Evolutionary conservation across 805 yeast species (phyloP), one percentile per base, ranked within the genome.

Genomic region (Sugiyamaella lignohabitans): DNA sequence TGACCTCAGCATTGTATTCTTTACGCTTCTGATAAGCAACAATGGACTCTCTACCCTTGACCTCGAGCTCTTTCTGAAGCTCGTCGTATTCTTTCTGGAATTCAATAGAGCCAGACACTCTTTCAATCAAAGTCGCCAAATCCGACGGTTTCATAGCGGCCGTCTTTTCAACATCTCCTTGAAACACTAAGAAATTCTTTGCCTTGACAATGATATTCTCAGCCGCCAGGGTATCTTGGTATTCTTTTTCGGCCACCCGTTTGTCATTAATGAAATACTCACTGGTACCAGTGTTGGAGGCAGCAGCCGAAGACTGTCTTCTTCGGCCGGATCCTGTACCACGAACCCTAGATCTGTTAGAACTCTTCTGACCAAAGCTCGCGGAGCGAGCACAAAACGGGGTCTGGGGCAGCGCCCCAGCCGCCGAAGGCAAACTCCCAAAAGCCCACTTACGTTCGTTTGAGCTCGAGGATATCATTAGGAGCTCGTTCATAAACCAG

Each of bases 111-210:
- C 96, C 96, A 50, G 94, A 84, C 22, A 93, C 79, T 14, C 79
- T 79, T 65, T 93, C 98, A 46, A 93, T 69, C 51, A 89, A 64
- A 38, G 68, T 72, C 1, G 94, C 78, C 50, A 93, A 71, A 34
- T 87, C 95, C 20, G 65, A 64, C 0, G 97, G 79, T 0, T 91
- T 79, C 61, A 89, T 95, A 0, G 95, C 75, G 0, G 98, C 98
- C 36, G 93, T 80, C 56, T 81, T 84, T 62, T 91, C 98, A 43
- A 93, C 95, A 61, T 91, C 98, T 50, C 98, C 98, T 69, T 93
- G 98, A 61, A 91, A 88, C 5, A 93, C 98, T 50, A 93, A 68
- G 58, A 91, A 91, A 63, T 93, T 93, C 60, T 87, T 76, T 1
- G 97, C 96, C 60, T 84, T 87, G 54, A 88, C 84, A 50, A 89